Base-by-base conservation (phyloP, 2,329 filamentous ascomycete species). In the Aspergillus melleus region DNA sequence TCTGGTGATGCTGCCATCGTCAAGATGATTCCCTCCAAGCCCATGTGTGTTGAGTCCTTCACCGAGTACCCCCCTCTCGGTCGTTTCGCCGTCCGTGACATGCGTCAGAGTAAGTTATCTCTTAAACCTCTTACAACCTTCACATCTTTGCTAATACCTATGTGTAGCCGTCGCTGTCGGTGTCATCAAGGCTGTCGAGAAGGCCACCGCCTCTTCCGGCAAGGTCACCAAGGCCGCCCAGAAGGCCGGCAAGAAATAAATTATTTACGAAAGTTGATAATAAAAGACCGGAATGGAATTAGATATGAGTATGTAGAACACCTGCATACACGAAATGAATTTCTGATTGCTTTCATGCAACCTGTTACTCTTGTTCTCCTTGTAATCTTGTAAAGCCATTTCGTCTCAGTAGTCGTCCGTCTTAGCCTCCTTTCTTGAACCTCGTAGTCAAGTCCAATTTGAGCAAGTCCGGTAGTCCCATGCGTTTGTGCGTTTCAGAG, bases 21-120 rank as follows among this genome's bases (percentile, higher is more conserved):
- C 86, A 98, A 97, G 92, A 98, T 99, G 95, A 80, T 97, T 87
- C 95, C 95, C 81, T 97, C 94, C 86, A 99, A 99, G 93, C 95
- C 95, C 81, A 99, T 99, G 95, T 99, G 95, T 84, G 95, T 99
- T 83, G 95, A 99, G 92, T 86, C 95, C 75, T 99, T 98, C 92
- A 97, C 93, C 77, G 92, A 97, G 80, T 99, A 98, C 88, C 94
- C 95, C 78, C 95, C 95, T 82, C 92, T 99, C 76, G 95, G 95
- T 82, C 94, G 95, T 90, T 99, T 99, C 88, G 95, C 95, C 82
- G 95, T 99, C 88, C 94, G 94, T 90, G 94, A 97, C 85, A 97
- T 97, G 93, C 44, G 44, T 47, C 44, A 47, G 44, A 47, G 49
- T 55, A 55, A 47, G 54, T 55, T 30, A 8, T 39, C 19, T 24